These are phyloP conservation scores for Endothia cerciana DNA, from an alignment of 2,329 filamentous ascomycete species.

Conservation along the genomic window DNA sequence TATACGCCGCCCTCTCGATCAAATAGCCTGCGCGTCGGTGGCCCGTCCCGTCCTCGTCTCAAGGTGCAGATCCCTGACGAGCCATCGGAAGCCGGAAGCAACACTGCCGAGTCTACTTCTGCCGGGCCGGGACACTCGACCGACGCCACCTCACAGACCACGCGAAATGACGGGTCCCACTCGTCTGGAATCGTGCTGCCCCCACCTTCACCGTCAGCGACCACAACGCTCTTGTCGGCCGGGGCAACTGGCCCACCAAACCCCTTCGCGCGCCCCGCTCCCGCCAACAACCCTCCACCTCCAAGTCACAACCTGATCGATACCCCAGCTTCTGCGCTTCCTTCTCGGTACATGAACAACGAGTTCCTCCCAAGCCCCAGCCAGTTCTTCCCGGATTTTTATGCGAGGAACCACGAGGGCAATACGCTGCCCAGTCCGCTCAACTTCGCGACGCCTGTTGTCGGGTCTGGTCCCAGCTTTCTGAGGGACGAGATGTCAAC, in stretches of 20 bases:
- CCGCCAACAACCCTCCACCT: conserved; percentile 59
- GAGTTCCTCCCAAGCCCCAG: conserved; percentile 89
- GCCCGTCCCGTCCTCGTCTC: conserved; percentile 73
- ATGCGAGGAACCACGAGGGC: conserved; percentile 70
- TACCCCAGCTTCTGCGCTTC: conserved; percentile 88
- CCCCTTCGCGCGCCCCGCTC: conserved; percentile 87
- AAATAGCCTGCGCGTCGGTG: conserved; percentile 73
- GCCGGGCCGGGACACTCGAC: conserved; percentile 58
- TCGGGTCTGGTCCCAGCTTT: conserved; percentile 65
- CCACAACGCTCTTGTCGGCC: conserved; percentile 77
- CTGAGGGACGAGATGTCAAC: conserved; percentile 56
- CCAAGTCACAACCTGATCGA: conserved; percentile 63
- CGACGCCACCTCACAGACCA: conserved; percentile 60
- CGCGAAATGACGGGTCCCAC: conserved; percentile 59
- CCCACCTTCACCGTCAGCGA: conserved; percentile 88
- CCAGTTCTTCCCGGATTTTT: conserved; percentile 92
- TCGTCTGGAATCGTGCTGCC: conserved; percentile 79
- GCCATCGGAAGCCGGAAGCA: conserved; percentile 70
- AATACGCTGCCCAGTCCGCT: conserved; percentile 91
- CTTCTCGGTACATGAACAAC: conserved; percentile 86
- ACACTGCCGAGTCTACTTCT: conserved; percentile 72
- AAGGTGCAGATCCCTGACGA: conserved; percentile 96
- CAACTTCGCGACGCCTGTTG: conserved; percentile 85
- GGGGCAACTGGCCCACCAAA: conserved; percentile 93
- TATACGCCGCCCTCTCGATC: conserved; percentile 75